Conservation (phyloP, 2,329 filamentous ascomycete genomes). For the Tolypocladium capitatum region DNA sequence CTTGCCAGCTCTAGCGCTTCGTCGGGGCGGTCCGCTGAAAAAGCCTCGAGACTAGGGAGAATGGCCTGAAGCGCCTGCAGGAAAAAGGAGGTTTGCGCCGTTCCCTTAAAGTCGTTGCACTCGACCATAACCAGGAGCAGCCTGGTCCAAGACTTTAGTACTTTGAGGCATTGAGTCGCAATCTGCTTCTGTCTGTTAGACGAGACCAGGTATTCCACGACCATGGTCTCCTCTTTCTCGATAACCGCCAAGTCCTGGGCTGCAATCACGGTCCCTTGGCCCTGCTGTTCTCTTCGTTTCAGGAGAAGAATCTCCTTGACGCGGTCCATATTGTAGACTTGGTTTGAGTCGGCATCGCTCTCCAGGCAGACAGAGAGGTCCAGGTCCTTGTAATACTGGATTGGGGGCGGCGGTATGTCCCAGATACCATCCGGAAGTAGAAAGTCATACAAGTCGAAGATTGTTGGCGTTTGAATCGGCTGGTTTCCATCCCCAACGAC, state of each 20-base stretch:
- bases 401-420: conserved; percentile 34
- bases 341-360: conserved; percentile 40
- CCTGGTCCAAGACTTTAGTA: conserved; percentile 74
- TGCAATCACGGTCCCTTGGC: conserved; percentile 32
- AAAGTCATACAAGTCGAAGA: conserved; percentile 93
- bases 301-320: conserved; percentile 62
- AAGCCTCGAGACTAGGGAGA: conserved; percentile 72
- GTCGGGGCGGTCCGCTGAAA: conserved; percentile 52
- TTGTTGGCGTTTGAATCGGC: conserved; percentile 52
- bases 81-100: conserved; percentile 62
- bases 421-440: conserved; percentile 42
- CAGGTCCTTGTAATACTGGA: conserved; percentile 50
- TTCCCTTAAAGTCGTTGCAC: conserved; percentile 64
- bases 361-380: conserved; percentile 54
- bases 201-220: conserved; percentile 48
- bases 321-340: conserved; percentile 55
- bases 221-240: conserved; percentile 44
- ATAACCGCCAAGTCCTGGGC: conserved; percentile 35
- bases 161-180: conserved; percentile 42
- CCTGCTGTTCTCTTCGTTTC: conserved; percentile 48
- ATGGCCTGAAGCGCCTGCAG: conserved; percentile 78
- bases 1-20: conserved; percentile 66
- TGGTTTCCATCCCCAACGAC: conserved; percentile 54
- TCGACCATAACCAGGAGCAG: conserved; percentile 74
- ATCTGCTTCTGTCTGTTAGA: conserved; percentile 52